Evolutionary conservation across 306 rosid species (phyloP).

Genomic region (Fragaria ananassa): DNA sequence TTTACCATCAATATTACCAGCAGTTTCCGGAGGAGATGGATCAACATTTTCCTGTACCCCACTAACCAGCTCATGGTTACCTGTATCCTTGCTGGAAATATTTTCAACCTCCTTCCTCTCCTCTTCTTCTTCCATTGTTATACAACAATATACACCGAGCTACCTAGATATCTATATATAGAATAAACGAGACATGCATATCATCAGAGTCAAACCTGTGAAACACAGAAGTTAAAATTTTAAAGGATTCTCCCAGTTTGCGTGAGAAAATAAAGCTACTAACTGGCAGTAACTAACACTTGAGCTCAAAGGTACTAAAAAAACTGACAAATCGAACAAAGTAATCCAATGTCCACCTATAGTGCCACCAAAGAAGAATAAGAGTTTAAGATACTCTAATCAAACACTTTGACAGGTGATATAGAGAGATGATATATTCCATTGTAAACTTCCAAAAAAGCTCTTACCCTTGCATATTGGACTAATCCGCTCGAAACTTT

Average conservation of each 20-base stretch:
- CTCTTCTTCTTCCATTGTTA: constrained; percentile 76
- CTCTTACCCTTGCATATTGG: not conserved
- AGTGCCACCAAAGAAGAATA: constrained; percentile 7
- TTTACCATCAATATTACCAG: constrained; percentile 22
- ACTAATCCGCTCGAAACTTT: constrained; percentile 2
- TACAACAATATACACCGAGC: constrained; percentile 23
- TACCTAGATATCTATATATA: constrained; percentile 38
- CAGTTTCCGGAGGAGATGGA: constrained; percentile 33
- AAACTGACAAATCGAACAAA: not conserved
- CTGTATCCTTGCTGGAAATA: constrained; percentile 37
- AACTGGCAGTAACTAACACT: not conserved
- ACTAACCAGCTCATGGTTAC: constrained; percentile 31
- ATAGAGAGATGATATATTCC: constrained; percentile 9
- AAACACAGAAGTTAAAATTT: not conserved
- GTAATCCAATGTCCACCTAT: not conserved
- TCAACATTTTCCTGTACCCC: constrained; percentile 30
- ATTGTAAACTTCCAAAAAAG: not conserved
- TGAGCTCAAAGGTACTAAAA: not conserved
- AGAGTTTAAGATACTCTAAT: not conserved
- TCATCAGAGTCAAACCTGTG: constrained; percentile 11
- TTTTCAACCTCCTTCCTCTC: constrained; percentile 39
- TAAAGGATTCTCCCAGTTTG: constrained; percentile 3
- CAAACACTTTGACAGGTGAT: constrained; percentile 6
- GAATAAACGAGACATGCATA: not conserved
- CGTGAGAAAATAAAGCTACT: constrained; percentile 3